Base-by-base conservation (phyloP, 192 early-diverging fungal species). In the Coemansia sp. region DNA sequence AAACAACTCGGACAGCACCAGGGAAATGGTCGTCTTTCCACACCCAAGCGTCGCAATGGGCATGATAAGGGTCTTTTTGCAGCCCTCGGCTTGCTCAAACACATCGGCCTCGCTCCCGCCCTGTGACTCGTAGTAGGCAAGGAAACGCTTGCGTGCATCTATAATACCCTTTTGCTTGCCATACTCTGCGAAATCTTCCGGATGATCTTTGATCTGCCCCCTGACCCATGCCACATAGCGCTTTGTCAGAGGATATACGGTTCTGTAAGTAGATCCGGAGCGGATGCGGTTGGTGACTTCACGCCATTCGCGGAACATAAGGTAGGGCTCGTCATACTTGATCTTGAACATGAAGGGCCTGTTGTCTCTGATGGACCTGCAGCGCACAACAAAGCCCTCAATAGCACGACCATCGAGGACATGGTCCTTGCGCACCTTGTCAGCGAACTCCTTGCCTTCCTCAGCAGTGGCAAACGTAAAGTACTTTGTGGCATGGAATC, bases 241-340 rank as follows among this genome's bases (percentile, higher is more conserved):
- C 60, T 83, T 76, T 43, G 88, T 93, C 39, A 95, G 69, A 11
- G 76, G 76, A 59, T 89, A 90, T 7, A 56, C 66, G 44, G 75
- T 77, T 36, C 78, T 75, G 63, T 72, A 80, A 4, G 87, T 64
- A 41, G 79, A 75, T 12, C 76, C 76, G 9, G 55, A 38, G 9
- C 93, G 66, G 1, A 94, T 61, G 18, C 61, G 62, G 67, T 89
- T 91, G 11, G 97, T 99, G 8, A 95, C 68, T 67, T 98, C 95
- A n/a, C 97, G 87, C 93, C 96, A 99, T 60, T 99, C 97, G 26
- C 95, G 87, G 81, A 92, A 99, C 88, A 95, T 90, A 38, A 98
- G 73, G 57, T 99, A 99, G 0, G 94, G 92, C 72, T 93, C 90
- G 57, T 99, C 94, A 71, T 92, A 96, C 71, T 98, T 98, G 81